Percentiles rank a stretch among this genome's conserved stretches.
Conservation (phyloP, 2,329 filamentous ascomycete genomes). For the Alternaria ethzedia region DNA sequence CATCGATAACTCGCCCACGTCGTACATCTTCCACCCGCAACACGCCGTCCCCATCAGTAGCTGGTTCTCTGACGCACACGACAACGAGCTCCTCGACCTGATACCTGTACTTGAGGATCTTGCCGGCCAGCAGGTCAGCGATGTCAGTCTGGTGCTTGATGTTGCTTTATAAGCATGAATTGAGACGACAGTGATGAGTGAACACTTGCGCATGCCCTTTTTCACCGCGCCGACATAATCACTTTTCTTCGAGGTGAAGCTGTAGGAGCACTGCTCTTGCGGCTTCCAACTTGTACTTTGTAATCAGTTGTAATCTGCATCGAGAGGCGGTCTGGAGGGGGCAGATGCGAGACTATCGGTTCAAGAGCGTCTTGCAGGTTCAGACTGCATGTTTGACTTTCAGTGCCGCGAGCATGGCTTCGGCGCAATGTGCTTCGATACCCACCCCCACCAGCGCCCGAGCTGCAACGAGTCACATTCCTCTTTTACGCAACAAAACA, state of each 20-base stretch:
- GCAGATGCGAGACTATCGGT: constrained; percentile 3
- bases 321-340: constrained; percentile 22
- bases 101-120: constrained; percentile 98
- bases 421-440: constrained; percentile 1
- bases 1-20: constrained; percentile 98
- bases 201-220: constrained; percentile 35
- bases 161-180: constrained; percentile 66
- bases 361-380: neutral
- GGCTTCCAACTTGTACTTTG: constrained; percentile 40
- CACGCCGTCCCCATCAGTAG: constrained; percentile 99
- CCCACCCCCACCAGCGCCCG: constrained; percentile 1
- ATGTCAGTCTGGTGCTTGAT: constrained; percentile 97
- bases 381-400: constrained; percentile 1
- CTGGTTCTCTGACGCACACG: constrained; percentile 99
- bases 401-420: constrained; percentile 3
- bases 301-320: constrained; percentile 51
- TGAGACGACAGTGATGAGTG: constrained; percentile 23
- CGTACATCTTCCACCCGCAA: constrained; percentile 99
- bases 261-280: constrained; percentile 8
- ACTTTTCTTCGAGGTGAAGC: constrained; percentile 19
- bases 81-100: constrained; percentile 96
- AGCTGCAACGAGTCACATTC: constrained; percentile 3
- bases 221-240: constrained; percentile 29
- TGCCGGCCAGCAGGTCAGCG: constrained; percentile 83
- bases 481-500: constrained; percentile 14